phyloP scores from a whole-genome alignment of 2,329 filamentous ascomycete genomes.

The Xylaria sp. region DNA sequence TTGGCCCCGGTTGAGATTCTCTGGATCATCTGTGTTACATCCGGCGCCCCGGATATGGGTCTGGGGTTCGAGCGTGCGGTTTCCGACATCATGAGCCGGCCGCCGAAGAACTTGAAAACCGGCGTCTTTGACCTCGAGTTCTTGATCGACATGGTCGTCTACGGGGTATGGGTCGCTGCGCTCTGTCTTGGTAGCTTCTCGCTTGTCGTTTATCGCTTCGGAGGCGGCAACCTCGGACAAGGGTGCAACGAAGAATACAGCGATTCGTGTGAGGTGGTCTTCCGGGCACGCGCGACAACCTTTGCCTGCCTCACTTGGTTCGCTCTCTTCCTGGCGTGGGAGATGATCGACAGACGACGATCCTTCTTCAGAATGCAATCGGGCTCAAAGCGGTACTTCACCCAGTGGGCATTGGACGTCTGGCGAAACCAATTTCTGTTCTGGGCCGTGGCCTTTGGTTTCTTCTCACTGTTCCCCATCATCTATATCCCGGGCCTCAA shows the following conservation, averaged over 20 bases:
- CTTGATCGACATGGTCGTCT: constrained; percentile 73
- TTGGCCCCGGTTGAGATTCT: constrained; percentile 80
- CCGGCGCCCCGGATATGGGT: constrained; percentile 80
- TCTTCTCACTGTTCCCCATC: constrained; percentile 61
- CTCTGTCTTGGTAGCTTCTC: constrained; percentile 72
- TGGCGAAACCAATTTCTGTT: constrained; percentile 80
- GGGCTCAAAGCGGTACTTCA: constrained; percentile 67
- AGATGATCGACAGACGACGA: constrained; percentile 77
- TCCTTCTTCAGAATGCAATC: constrained; percentile 82
- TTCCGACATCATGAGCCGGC: constrained; percentile 74
- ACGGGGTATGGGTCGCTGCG: constrained; percentile 74
- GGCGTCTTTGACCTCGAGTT: constrained; percentile 76
- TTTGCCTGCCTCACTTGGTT: constrained; percentile 82
- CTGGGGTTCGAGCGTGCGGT: constrained; percentile 78
- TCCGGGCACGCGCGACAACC: constrained; percentile 77
- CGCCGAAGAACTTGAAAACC: constrained; percentile 69
- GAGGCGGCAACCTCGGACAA: constrained; percentile 64
- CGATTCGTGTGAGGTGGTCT: constrained; percentile 69
- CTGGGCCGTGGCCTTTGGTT: constrained; percentile 66
- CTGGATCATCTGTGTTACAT: constrained; percentile 86
- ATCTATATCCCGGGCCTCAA: constrained; percentile 71
- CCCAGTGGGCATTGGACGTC: constrained; percentile 74
- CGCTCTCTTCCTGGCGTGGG: constrained; percentile 81
- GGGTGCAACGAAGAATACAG: constrained; percentile 70
- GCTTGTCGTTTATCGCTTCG: constrained; percentile 71